Base-by-base conservation (phyloP, 441 rosid genomes). In the Rhodomyrtus psidioides region DNA sequence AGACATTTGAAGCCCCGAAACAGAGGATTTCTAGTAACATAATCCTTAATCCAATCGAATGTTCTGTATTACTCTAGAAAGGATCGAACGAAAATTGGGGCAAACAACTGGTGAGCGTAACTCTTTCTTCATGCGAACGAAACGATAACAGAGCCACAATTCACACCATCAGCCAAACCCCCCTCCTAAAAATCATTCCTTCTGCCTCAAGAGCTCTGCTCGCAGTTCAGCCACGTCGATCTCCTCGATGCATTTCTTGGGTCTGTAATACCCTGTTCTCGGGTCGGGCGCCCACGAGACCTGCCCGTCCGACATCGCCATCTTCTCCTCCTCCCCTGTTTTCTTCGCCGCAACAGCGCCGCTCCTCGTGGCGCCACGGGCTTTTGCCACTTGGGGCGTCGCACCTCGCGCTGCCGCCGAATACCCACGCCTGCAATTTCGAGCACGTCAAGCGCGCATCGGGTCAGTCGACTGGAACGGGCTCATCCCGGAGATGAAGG, bases 211-310 rank as follows among this genome's bases (percentile, higher is more conserved):
- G 85, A 93, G 92, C 57, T 81, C 13, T 56, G 97, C 95, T 81
- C 98, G 90, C 21, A 94, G 92, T 85, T 94, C 97, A 2, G 94
- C 98, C 24, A 86, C 94, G 84, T 94, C 96, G 82, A 94, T 89
- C 88, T 94, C 98, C 30, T 92, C 87, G 24, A 90, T 85, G 34
- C 83, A 86, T 86, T 93, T 93, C 82, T 93, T 96, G 1, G 99
- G 99, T 85, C 96, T 93, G 91, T 96, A 96, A 87, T 83, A 90
- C 39, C 99, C 99, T 59, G 98, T 97, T 44, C 92, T 93, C 10
- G 98, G 98, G 83, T 97, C 98, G 0, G 98, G 99, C 14, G 92
- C 91, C 98, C 98, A 96, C 13, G 94, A 75, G 5, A 91, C 95
- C 88, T 94, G 92, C 89, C 90, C 91, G 55, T 87, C 87, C 6